phyloP scores from a whole-genome alignment of 306 rosid genomes.

The Vigna trinervia region DNA sequence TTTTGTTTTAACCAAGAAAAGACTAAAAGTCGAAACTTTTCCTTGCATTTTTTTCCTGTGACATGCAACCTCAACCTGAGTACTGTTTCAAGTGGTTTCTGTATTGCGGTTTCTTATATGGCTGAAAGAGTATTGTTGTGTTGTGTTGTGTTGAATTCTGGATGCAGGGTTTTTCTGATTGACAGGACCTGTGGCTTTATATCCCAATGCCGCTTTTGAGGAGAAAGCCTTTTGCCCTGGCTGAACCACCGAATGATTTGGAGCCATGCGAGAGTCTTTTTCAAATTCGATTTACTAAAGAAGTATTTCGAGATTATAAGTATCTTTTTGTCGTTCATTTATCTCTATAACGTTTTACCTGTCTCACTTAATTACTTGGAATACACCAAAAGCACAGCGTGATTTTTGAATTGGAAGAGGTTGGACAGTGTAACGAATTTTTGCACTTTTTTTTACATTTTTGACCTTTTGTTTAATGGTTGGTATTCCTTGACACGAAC shows the following conservation, averaged over 20 bases:
- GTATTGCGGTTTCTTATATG: conserved; percentile 23
- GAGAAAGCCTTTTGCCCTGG: conserved; percentile 73
- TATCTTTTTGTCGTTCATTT: conserved; percentile 60
- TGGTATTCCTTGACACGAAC: conserved; percentile 54
- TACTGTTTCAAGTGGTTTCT: conserved; percentile 27
- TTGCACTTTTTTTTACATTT: conserved; percentile 18
- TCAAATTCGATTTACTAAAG: conserved; percentile 88
- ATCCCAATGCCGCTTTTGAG: conserved; percentile 77
- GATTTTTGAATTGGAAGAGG: not conserved
- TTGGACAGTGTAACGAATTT: conserved; percentile 1
- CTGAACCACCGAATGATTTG: conserved; percentile 74
- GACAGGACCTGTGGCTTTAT: conserved; percentile 46
- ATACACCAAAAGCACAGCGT: not conserved
- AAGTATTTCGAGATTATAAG: conserved; percentile 80
- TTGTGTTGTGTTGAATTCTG: conserved; percentile 38
- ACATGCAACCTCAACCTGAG: not conserved
- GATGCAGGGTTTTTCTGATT: conserved; percentile 43
- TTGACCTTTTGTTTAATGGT: conserved; percentile 8
- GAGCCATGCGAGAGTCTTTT: conserved; percentile 70
- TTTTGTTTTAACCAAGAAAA: not conserved
- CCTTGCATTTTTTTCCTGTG: not conserved
- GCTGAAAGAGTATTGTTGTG: conserved; percentile 27
- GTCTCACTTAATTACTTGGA: not conserved
- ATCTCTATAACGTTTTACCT: conserved; percentile 39
- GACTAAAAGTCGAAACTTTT: not conserved